A percentile compares a stretch with the other conserved stretches of the same genome.
Conservation (phyloP, 23 red algal species). For the Gracilariopsis chorda region DNA sequence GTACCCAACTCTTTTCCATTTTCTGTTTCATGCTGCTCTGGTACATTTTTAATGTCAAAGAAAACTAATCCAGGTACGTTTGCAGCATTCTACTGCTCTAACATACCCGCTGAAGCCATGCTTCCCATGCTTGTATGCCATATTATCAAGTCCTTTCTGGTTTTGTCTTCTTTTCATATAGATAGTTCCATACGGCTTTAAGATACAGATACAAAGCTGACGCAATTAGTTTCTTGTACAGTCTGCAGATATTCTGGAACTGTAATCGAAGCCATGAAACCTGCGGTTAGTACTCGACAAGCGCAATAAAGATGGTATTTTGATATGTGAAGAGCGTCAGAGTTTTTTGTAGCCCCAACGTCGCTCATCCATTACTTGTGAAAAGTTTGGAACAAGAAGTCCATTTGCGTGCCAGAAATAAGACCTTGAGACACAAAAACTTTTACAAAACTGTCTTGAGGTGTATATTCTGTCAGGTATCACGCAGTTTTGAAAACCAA, state of each 20-base stretch:
- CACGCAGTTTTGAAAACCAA: too few species aligned
- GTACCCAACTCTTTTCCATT: neutral
- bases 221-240: neutral
- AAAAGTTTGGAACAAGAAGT: too few species aligned
- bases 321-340: too few species aligned
- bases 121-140: neutral
- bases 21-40: neutral
- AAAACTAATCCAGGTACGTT: neutral
- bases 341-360: too few species aligned
- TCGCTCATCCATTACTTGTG: too few species aligned
- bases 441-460: too few species aligned
- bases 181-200: neutral
- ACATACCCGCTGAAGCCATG: neutral
- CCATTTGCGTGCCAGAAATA: too few species aligned
- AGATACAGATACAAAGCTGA: neutral
- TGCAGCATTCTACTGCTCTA: neutral
- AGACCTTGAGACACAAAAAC: too few species aligned
- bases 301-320: neutral
- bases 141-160: too few species aligned
- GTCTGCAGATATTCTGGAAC: neutral
- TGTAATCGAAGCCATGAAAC: neutral
- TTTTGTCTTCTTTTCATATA: too few species aligned
- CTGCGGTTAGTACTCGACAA: neutral
- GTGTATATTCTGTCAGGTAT: too few species aligned
- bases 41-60: neutral